These are phyloP conservation scores for Boletus reticuloceps DNA, from an alignment of 768 basidiomycete genomes.

Conservation along the genomic window DNA sequence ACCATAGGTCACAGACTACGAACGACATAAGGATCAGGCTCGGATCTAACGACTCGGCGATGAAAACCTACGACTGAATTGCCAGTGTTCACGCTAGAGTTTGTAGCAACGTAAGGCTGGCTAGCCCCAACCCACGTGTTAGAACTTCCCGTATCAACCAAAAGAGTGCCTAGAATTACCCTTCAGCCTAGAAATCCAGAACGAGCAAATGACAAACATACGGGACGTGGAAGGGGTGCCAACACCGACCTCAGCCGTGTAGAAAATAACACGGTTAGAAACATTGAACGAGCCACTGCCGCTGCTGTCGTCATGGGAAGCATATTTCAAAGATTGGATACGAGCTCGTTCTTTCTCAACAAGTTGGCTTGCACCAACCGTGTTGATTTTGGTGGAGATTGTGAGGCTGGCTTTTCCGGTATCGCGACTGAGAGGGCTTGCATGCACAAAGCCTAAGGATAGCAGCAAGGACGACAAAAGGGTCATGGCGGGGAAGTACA, in stretches of 20 bases:
- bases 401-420: conserved; percentile 11
- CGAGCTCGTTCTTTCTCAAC: conserved; percentile 24
- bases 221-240: conserved; percentile 28
- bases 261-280: conserved; percentile 26
- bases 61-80: conserved; percentile 20
- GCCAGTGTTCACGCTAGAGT: conserved; percentile 19
- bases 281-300: neutral
- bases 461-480: conserved; percentile 14
- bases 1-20: conserved; percentile 2
- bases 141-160: conserved; percentile 34
- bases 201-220: conserved; percentile 7
- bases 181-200: neutral
- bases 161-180: conserved; percentile 20
- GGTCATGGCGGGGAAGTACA: neutral
- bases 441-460: neutral
- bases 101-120: conserved; percentile 15
- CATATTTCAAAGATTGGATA: conserved; percentile 5
- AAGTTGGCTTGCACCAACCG: conserved; percentile 7
- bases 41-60: neutral
- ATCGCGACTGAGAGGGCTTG: neutral
- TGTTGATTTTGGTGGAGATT: conserved; percentile 13
- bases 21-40: neutral
- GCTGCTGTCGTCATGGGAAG: neutral
- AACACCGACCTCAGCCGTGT: conserved; percentile 29
- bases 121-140: conserved; percentile 33